phyloP scores from a whole-genome alignment of 805 yeast species.

The Nakazawaea ernobii region DNA sequence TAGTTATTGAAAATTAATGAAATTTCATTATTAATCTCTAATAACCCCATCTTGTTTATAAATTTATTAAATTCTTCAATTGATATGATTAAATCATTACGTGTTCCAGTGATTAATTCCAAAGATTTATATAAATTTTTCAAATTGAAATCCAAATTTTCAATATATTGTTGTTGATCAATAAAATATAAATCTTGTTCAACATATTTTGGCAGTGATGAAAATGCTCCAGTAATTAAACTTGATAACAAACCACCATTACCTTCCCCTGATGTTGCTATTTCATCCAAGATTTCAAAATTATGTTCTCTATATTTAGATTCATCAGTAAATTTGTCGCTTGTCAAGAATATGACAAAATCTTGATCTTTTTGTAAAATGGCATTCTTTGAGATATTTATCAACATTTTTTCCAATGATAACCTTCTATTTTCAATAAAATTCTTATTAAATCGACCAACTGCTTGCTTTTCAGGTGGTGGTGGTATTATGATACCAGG shows the following conservation, averaged over 20 bases:
- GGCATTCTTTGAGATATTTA: slow-evolving; percentile 55
- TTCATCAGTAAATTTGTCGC: slow-evolving; percentile 62
- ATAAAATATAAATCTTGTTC: slow-evolving; percentile 79
- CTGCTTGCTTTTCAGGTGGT: slow-evolving; percentile 90
- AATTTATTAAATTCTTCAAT: slow-evolving; percentile 57
- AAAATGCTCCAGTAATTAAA: slow-evolving; percentile 59
- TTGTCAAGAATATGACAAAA: slow-evolving; percentile 69
- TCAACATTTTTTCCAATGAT: slow-evolving; percentile 82
- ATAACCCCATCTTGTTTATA: slow-evolving; percentile 25
- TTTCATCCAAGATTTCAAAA: slow-evolving; percentile 10
- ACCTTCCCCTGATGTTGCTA: too few relatives aligned
- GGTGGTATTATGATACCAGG: slow-evolving; percentile 93
- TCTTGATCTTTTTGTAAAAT: slow-evolving; percentile 66
- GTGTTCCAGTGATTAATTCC: slow-evolving; percentile 67
- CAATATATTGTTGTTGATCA: slow-evolving; percentile 63
- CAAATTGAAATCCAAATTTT: slow-evolving; percentile 67
- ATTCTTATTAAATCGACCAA: slow-evolving; percentile 87
- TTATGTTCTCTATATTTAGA: slow-evolving; percentile 61
- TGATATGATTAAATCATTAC: slow-evolving; percentile 65
- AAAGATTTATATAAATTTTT: slow-evolving; percentile 63
- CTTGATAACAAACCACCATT: slow-evolving; percentile 17
- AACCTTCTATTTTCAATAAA: slow-evolving; percentile 83
- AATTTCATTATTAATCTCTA: slow-evolving; percentile 68
- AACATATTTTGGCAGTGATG: slow-evolving; percentile 54
- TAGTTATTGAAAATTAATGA: slow-evolving; percentile 64